phyloP scores from a whole-genome alignment of 805 yeast genomes.

The Saccharomycopsis fibuligera region DNA sequence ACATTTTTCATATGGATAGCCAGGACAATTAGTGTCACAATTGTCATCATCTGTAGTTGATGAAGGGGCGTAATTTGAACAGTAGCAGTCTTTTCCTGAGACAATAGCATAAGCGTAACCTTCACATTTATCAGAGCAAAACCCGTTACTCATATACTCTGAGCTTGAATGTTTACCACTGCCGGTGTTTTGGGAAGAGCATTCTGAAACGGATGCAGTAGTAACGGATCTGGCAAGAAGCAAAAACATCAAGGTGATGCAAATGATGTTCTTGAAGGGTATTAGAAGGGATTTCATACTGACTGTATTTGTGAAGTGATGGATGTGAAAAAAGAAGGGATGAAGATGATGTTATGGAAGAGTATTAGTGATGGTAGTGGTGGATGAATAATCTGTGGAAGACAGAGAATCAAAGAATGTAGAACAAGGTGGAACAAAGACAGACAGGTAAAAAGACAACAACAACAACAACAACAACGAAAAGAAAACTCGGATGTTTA shows the following conservation, averaged over 20 bases:
- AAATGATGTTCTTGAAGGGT: no score
- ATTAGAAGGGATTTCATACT: no score
- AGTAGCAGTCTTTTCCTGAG: conserved; percentile 42
- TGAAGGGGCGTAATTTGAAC: conserved; percentile 38
- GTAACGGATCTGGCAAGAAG: background rate
- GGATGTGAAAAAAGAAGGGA: no score
- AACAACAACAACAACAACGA: no score
- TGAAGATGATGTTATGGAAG: no score
- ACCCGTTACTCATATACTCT: conserved; percentile 34
- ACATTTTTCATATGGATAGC: conserved; percentile 21
- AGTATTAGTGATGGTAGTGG: no score
- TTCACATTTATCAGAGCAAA: conserved; percentile 35
- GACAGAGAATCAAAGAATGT: no score
- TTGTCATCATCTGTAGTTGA: conserved; percentile 23
- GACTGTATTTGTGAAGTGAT: no score
- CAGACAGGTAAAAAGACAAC: no score
- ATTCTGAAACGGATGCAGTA: conserved; percentile 19
- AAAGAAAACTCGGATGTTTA: no score
- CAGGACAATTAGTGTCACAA: conserved; percentile 22
- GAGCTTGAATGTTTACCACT: conserved; percentile 12
- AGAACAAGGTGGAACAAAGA: no score
- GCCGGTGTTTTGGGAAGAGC: conserved; percentile 27
- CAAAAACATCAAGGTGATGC: background rate
- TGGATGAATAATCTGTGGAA: no score
- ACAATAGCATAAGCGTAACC: conserved; percentile 38